Conservation (phyloP, 495 filamentous ascomycete genomes). For the Hypoxylon crocopeplum region DNA sequence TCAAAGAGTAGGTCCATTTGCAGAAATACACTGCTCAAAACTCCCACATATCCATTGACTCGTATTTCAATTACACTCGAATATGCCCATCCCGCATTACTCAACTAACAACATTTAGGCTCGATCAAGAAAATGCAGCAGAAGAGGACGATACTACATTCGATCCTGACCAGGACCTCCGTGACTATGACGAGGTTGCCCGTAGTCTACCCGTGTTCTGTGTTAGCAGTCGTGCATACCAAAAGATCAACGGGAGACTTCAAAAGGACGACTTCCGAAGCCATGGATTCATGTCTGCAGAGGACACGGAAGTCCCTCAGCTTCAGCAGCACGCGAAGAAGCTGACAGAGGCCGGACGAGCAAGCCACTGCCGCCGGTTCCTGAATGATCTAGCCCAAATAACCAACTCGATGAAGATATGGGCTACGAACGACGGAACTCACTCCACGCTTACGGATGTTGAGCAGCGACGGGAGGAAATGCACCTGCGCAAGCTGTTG, state of each 20-base stretch:
- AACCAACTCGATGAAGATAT: slow-evolving; percentile 64
- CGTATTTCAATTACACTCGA: background rate
- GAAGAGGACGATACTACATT: slow-evolving; percentile 42
- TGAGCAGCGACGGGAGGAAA: slow-evolving; percentile 50
- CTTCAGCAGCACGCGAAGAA: slow-evolving; percentile 66
- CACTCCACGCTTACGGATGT: slow-evolving; percentile 48
- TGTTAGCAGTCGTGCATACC: slow-evolving; percentile 66
- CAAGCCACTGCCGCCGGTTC: slow-evolving; percentile 36
- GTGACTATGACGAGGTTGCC: slow-evolving; percentile 68
- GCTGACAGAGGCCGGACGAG: slow-evolving; percentile 57
- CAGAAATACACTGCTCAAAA: background rate
- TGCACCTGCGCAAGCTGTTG: slow-evolving; percentile 50
- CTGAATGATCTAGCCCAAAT: slow-evolving; percentile 61
- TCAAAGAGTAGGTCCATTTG: slow-evolving; percentile 51
- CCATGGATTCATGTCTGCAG: slow-evolving; percentile 44
- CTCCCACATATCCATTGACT: background rate
- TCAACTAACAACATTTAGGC: slow-evolving; percentile 23
- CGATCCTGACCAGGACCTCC: slow-evolving; percentile 54
- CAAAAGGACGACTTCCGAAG: slow-evolving; percentile 44
- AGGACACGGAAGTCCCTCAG: slow-evolving; percentile 62
- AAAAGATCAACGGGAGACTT: slow-evolving; percentile 64
- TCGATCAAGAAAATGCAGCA: slow-evolving; percentile 43
- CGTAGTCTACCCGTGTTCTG: slow-evolving; percentile 67
- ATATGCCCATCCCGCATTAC: too few species aligned
- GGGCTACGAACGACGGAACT: slow-evolving; percentile 58